Evolutionary conservation across 2,329 filamentous ascomycete species (phyloP), one percentile per base, ranked within the genome.

Genomic region (Sclerotinia minor): DNA sequence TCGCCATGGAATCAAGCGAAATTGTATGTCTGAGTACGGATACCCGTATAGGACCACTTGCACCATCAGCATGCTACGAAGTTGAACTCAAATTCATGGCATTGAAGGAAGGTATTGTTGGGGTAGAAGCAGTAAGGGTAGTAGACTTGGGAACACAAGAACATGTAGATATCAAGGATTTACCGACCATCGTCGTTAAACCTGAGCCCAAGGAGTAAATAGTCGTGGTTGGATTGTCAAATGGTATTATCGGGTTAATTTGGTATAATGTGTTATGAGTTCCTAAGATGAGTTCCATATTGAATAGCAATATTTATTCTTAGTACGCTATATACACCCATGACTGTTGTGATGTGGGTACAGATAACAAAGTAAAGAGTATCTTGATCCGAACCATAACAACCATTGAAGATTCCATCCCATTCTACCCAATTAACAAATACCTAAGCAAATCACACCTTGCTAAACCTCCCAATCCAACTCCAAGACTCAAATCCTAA

Each of bases 21-120:
- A 79, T 94, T 44, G 81, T 92, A n/a, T 92, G 89, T 74, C 80
- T 94, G 61, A 92, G 88, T 68, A 88, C 90, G 5, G 91, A 94
- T 77, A 85, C 89, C 32, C 83, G 90, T 44, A 85, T 94, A 41
- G 91, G 91, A 0, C 90, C 90, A 44, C 79, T 95, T 49, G 85
- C 87, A 35, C 87, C 91, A 0, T 87, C 86, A 2, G 87, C 90
- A 11, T 94, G 90, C 75, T 90, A 92, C 73, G 89, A 89, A 49
- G 87, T 87, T 1, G 89, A 92, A 76, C 77, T 94, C 72, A 85
- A 86, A 72, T 93, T 94, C 72, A 80, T 93, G 65, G 88, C 91
- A 5, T 79, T 93, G 64, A 79, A 78, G 65, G 82, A 85, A 59
- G 92, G 91, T 0, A 83, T 92, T 44, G 82, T 92, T 41, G 83